Conservation (phyloP, 257 asterid genomes). For the Galeopsis tetrahit region DNA sequence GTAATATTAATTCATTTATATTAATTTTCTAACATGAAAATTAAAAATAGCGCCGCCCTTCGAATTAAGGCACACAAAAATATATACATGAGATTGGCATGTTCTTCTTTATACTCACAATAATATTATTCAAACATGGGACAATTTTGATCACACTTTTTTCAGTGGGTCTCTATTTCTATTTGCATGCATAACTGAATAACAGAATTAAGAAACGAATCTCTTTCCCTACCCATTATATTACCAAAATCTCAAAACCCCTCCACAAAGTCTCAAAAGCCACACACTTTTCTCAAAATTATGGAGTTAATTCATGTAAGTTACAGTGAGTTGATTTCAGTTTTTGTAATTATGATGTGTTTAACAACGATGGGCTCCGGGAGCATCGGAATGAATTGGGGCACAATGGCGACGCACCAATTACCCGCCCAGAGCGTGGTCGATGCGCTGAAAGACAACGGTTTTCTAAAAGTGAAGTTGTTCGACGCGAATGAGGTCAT, state of each 20-base stretch:
- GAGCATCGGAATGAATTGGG: slow-evolving; percentile 91
- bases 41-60: too few species aligned
- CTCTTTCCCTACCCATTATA: slow-evolving; percentile 25
- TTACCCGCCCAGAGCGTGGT: slow-evolving; percentile 66
- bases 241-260: background rate
- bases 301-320: background rate
- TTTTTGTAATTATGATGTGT: slow-evolving; percentile 18
- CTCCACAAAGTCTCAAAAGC: background rate
- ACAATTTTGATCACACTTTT: slow-evolving; percentile 29
- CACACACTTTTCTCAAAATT: too few species aligned
- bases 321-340: slow-evolving; percentile 7
- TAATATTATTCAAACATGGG: slow-evolving; percentile 23
- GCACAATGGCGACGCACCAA: slow-evolving; percentile 78
- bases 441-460: slow-evolving; percentile 71
- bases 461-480: slow-evolving; percentile 77
- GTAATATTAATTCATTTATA: too few species aligned
- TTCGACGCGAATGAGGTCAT: slow-evolving; percentile 81
- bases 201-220: slow-evolving; percentile 60
- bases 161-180: slow-evolving; percentile 37
- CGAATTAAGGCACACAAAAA: background rate
- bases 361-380: slow-evolving; percentile 20
- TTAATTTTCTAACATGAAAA: too few species aligned
- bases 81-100: slow-evolving; percentile 41
- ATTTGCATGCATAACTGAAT: slow-evolving; percentile 48
- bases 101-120: slow-evolving; percentile 26